Evolutionary conservation across 2,329 filamentous ascomycete genomes (phyloP), one percentile per base, ranked within the genome.

Genomic region (Cladosporium austrohemisphaericum): DNA sequence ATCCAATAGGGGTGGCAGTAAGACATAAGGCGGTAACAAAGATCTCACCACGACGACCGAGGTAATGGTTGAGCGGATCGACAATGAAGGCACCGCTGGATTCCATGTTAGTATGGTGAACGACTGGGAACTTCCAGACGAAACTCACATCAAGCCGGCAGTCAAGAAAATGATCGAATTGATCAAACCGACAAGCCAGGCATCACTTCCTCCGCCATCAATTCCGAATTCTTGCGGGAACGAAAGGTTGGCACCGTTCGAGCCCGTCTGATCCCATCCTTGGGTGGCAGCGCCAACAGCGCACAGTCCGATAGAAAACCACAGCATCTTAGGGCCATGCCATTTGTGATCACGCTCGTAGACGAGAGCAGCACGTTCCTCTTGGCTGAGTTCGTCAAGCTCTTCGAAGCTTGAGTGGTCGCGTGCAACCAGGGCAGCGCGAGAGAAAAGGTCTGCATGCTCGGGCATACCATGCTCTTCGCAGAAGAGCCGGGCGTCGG

Each of bases 281-380:
- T 65, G 62, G 18, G 55, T 61, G 8, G 61, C 61, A 33, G 61
- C 61, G 22, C 62, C 60, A 38, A 64, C 52, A 26, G 62, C 59
- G 51, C 62, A 65, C 22, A 62, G 47, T 4, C 20, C 70, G 56
- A 88, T 84, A 29, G 84, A 86, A 55, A 84, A 74, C 68, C 82
- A 84, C 9, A 88, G 71, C 44, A 77, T 76, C 58, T 60, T 71
- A 0, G 84, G 81, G 28, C 84, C 76, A 52, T 77, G 75, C 81
- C 85, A 88, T 60, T 82, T 84, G 73, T 88, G 83, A 20, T 79
- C 71, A 26, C 77, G 72, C 65, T 88, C 85, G 51, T 82, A 72
- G 32, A 72, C 71, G 14, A 92, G 73, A 10, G 73, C 74, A 16
- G 75, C 69, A 51, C 82, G 78, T 61, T 86, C 84, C 1, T 73